A percentile compares a stretch with the other conserved stretches of the same genome.
Evolutionary conservation across 257 asterid genomes (phyloP).

Genomic region (Jacaranda mimosifolia): DNA sequence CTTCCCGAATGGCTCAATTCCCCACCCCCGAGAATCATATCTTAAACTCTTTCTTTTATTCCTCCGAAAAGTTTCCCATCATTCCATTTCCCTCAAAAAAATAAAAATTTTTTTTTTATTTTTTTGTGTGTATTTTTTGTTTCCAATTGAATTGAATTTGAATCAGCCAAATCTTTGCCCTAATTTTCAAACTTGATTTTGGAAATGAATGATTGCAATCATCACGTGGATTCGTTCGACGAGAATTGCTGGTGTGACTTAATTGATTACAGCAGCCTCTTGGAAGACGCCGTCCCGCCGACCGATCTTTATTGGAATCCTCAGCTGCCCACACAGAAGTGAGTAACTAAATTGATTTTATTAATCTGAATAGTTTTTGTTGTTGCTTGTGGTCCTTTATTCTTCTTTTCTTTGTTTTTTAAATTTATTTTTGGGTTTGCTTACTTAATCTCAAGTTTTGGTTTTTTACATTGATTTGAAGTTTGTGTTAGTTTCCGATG

Average conservation of each 20-base stretch:
- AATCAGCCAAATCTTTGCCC: conserved; percentile 22
- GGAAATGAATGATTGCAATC: conserved; percentile 43
- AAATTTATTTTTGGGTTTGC: neutral
- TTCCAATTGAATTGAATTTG: neutral
- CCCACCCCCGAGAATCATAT: conserved; percentile 38
- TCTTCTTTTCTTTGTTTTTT: neutral
- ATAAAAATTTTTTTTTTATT: neutral
- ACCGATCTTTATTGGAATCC: conserved; percentile 53
- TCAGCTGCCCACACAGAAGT: conserved; percentile 49
- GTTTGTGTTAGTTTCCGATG: neutral
- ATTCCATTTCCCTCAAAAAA: conserved; percentile 26
- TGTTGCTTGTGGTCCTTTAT: neutral
- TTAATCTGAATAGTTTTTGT: neutral
- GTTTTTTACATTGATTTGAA: neutral
- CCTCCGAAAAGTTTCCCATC: conserved; percentile 33
- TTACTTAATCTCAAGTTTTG: neutral
- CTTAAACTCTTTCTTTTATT: conserved; percentile 16
- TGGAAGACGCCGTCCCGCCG: conserved; percentile 52
- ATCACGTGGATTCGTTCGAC: conserved; percentile 50
- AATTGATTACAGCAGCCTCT: conserved; percentile 54
- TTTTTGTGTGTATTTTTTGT: neutral
- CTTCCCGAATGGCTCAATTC: conserved; percentile 7
- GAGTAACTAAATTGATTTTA: neutral
- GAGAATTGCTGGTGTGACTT: conserved; percentile 58
- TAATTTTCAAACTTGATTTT: conserved; percentile 29